Evolutionary conservation across 345 rosid species (phyloP).

Genomic region (Linum trigynum): DNA sequence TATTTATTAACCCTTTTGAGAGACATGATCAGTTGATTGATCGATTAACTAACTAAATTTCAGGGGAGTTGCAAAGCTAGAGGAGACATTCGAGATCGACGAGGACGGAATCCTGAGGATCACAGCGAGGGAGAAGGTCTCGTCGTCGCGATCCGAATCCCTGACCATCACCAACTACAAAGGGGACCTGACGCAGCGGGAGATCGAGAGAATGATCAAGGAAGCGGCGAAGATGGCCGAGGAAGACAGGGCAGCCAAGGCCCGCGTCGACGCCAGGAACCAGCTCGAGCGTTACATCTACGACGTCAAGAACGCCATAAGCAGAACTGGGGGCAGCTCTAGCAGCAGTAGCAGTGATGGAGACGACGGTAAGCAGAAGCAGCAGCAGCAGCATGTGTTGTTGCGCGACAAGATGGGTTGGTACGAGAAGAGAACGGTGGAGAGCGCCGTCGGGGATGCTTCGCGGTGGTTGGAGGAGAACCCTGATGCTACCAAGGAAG

Average conservation of each 20-base stretch:
- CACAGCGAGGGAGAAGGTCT: slow-evolving; percentile 44
- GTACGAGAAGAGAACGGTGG: slow-evolving; percentile 46
- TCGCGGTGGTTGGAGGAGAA: slow-evolving; percentile 52
- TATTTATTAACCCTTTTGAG: background rate
- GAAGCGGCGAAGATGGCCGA: slow-evolving; percentile 36
- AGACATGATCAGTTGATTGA: no score
- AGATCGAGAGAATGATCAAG: no score
- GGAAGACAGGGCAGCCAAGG: slow-evolving; percentile 36
- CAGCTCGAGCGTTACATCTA: slow-evolving; percentile 24
- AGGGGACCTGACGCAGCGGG: slow-evolving; percentile 29
- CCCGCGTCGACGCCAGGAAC: slow-evolving; percentile 47
- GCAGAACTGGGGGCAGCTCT: slow-evolving; percentile 28
- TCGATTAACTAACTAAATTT: no score
- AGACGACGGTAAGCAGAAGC: no score
- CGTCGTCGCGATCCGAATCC: slow-evolving; percentile 31
- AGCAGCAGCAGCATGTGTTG: background rate
- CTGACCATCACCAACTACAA: slow-evolving; percentile 44
- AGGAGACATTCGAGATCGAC: slow-evolving; percentile 46
- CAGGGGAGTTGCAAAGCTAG: slow-evolving; percentile 46
- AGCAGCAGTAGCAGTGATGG: no score
- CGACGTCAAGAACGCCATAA: slow-evolving; percentile 28
- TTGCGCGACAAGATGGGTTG: slow-evolving; percentile 34
- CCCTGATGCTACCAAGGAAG: slow-evolving; percentile 33
- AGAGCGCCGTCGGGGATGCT: slow-evolving; percentile 29
- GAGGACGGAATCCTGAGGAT: slow-evolving; percentile 38